These are phyloP conservation scores for Pyricularia pennisetigena DNA, from an alignment of 2,329 filamentous ascomycete species.

Conservation along the genomic window DNA sequence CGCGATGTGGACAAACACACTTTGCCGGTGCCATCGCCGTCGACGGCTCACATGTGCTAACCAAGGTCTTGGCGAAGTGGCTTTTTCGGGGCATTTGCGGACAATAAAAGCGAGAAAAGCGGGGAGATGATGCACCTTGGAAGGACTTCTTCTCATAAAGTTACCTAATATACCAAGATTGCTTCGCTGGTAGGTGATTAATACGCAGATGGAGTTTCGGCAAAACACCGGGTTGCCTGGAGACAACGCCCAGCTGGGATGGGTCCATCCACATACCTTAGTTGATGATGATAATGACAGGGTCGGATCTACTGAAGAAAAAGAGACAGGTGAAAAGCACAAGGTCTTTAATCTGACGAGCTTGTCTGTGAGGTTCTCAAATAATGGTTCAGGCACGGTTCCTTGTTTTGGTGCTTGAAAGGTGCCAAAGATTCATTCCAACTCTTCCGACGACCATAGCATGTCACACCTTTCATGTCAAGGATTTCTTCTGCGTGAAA, in stretches of 20 bases:
- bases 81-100: background rate
- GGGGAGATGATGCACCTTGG: background rate
- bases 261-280: background rate
- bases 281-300: background rate
- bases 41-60: background rate
- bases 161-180: background rate
- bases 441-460: no score
- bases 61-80: background rate
- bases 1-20: no score
- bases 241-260: background rate
- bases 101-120: background rate
- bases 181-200: background rate
- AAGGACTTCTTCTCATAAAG: background rate
- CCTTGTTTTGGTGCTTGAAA: no score
- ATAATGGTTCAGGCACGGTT: no score
- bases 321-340: background rate
- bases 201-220: background rate
- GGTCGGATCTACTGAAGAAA: background rate
- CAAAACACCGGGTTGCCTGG: background rate
- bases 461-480: no score
- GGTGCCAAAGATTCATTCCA: no score
- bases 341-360: background rate
- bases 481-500: no score
- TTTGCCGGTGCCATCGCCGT: background rate
- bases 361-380: no score